phyloP scores from a whole-genome alignment of 805 yeast species.

The Yamadazyma sp. region DNA sequence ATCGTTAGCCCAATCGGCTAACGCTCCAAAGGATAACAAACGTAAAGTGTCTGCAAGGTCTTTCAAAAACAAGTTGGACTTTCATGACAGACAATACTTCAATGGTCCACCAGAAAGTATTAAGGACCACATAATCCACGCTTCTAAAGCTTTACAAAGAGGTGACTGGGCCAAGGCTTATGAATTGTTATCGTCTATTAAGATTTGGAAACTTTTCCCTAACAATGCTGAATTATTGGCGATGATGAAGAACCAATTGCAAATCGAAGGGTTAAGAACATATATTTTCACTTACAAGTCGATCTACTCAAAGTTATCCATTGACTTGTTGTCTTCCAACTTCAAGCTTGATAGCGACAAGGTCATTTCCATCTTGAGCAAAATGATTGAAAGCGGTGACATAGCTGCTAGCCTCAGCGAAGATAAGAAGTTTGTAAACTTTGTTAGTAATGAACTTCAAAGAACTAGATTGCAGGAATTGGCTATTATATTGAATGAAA shows the following conservation, averaged over 20 bases:
- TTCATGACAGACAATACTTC: conserved; percentile 90
- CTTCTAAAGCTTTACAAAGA: conserved; percentile 81
- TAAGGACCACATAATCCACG: conserved; percentile 88
- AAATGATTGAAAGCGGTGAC: conserved; percentile 78
- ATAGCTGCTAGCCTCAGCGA: conserved; percentile 75
- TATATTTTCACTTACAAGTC: conserved; percentile 82
- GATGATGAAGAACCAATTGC: conserved; percentile 77
- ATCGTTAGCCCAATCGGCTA: conserved; percentile 65
- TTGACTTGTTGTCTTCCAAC: conserved; percentile 59
- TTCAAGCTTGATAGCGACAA: conserved; percentile 61
- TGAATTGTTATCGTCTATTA: conserved; percentile 69
- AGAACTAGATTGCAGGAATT: conserved; percentile 83
- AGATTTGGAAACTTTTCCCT: conserved; percentile 82
- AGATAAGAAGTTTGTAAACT: conserved; percentile 62
- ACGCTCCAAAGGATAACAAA: conserved; percentile 62
- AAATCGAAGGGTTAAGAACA: conserved; percentile 90
- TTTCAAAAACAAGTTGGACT: conserved; percentile 87
- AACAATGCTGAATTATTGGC: conserved; percentile 63
- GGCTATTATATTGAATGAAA: conserved; percentile 81
- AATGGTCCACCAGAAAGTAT: conserved; percentile 98
- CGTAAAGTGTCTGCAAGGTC: conserved; percentile 66
- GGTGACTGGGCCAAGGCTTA: conserved; percentile 88
- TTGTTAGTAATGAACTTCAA: conserved; percentile 70
- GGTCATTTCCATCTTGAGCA: conserved; percentile 64
- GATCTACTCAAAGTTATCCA: conserved; percentile 71